Base-by-base conservation (phyloP, 495 filamentous ascomycete genomes). In the Cercophora scortea region DNA sequence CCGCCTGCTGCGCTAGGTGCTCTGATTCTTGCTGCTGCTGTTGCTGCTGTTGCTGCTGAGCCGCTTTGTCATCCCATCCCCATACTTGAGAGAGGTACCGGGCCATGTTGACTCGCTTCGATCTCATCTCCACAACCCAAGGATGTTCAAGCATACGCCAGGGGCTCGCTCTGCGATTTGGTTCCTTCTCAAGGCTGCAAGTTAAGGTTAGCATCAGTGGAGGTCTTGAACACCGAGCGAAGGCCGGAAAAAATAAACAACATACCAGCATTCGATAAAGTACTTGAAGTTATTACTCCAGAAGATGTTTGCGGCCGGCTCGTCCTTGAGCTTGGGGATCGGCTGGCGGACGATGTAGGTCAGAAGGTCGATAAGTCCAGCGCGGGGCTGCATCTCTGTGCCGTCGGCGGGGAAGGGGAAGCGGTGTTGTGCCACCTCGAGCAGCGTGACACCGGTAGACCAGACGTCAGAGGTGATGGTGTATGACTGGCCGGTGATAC, bases 111-210 rank as follows among this genome's bases (percentile, higher is more conserved):
- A 97, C 94, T 63, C 90, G 88, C 77, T 96, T 97, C 49, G 80
- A 79, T 58, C 84, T 85, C 88, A 96, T 96, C 61, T 96, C 93
- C 51, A 86, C 71, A 80, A 98, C 92, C 93, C 93, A 98, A 8
- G 93, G 93, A 75, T 98, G 94, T 58, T 97, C 94, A 57, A 96
- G 84, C 92, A 98, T 97, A 55, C 91, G 87, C 93, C 94, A 97
- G 36, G 93, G 93, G 46, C 85, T 91, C 35, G 91, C 94, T 57
- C 93, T 80, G 62, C 91, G 83, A 52, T 72, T 73, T 25, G 85
- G 84, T 63, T 98, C 90, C 73, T 98, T 98, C 69, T 97, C 93
- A 49, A 96, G 81, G 71, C 92, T 96, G 53, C 53, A 53, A 40
- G 19, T 47, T 38, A 6, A 32, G n/a, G 13, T 47, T 15, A 46